A percentile compares a stretch with the other conserved stretches of the same genome.
phyloP scores from a whole-genome alignment of 805 yeast genomes.

The Yamadazyma philogaea region DNA sequence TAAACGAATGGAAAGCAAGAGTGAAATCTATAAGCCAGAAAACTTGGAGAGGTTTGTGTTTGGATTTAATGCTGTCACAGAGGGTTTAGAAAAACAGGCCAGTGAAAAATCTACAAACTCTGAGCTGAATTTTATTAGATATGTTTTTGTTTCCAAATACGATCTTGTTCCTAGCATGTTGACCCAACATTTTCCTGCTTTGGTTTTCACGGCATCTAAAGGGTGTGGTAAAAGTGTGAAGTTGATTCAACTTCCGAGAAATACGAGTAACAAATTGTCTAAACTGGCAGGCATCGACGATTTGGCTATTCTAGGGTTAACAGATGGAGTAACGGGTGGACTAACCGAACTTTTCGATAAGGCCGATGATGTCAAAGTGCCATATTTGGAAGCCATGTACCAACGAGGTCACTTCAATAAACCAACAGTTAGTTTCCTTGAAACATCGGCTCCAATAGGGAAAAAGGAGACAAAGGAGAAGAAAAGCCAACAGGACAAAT shows the following conservation, averaged over 20 bases:
- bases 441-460: slow-evolving; percentile 45
- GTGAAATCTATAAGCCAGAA: slow-evolving; percentile 12
- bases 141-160: slow-evolving; percentile 59
- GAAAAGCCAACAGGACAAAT: background rate
- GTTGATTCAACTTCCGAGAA: slow-evolving; percentile 59
- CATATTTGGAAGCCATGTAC: slow-evolving; percentile 43
- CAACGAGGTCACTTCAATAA: slow-evolving; percentile 19
- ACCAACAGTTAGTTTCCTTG: slow-evolving; percentile 41
- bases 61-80: slow-evolving; percentile 59
- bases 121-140: slow-evolving; percentile 19
- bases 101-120: slow-evolving; percentile 1
- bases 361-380: slow-evolving; percentile 39
- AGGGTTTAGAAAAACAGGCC: slow-evolving; percentile 45
- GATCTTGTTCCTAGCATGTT: slow-evolving; percentile 52
- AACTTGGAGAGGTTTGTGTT: slow-evolving; percentile 8
- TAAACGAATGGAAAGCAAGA: background rate
- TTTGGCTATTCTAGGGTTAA: slow-evolving; percentile 33
- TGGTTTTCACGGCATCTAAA: slow-evolving; percentile 45
- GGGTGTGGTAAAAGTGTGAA: slow-evolving; percentile 39
- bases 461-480: slow-evolving; percentile 14
- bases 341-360: slow-evolving; percentile 27
- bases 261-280: slow-evolving; percentile 30
- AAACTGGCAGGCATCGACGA: slow-evolving; percentile 25
- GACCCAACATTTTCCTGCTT: slow-evolving; percentile 55
- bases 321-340: slow-evolving; percentile 23